phyloP scores from a whole-genome alignment of 805 yeast genomes.

The Wickerhamiella galacta region DNA sequence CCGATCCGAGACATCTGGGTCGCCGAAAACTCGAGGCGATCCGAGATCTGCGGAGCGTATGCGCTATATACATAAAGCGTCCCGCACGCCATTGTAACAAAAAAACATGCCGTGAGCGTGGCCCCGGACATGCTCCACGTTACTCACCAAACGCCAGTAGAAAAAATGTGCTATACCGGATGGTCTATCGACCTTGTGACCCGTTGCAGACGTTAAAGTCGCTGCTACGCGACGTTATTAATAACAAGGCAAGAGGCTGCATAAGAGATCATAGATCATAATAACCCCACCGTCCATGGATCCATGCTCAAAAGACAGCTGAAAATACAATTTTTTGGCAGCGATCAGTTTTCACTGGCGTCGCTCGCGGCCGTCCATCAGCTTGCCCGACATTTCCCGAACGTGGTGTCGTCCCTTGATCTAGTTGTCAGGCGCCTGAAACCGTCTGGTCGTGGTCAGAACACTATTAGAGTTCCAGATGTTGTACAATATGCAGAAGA shows the following conservation, averaged over 20 bases:
- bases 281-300: too few relatives aligned
- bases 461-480: slow-evolving; percentile 7
- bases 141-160: background rate
- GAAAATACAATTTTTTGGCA: slow-evolving; percentile 13
- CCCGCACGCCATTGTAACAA: slow-evolving; percentile 28
- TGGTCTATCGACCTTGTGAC: too few relatives aligned
- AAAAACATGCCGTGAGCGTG: slow-evolving; percentile 15
- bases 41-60: slow-evolving; percentile 62
- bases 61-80: slow-evolving; percentile 63
- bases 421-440: slow-evolving; percentile 10
- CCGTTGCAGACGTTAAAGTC: too few relatives aligned
- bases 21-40: slow-evolving; percentile 38
- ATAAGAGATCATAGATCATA: too few relatives aligned
- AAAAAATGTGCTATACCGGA: background rate
- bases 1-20: slow-evolving; percentile 50
- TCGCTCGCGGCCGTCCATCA: slow-evolving; percentile 8
- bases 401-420: slow-evolving; percentile 4
- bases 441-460: slow-evolving; percentile 11
- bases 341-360: slow-evolving; percentile 13
- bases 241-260: too few relatives aligned
- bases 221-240: too few relatives aligned
- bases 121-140: slow-evolving; percentile 12
- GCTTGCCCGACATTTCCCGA: slow-evolving; percentile 5
- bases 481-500: slow-evolving; percentile 11
- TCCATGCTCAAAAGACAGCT: background rate